These are phyloP conservation scores for Taxillus chinensis DNA, from an alignment of 164 flowering plant species.

Conservation along the genomic window DNA sequence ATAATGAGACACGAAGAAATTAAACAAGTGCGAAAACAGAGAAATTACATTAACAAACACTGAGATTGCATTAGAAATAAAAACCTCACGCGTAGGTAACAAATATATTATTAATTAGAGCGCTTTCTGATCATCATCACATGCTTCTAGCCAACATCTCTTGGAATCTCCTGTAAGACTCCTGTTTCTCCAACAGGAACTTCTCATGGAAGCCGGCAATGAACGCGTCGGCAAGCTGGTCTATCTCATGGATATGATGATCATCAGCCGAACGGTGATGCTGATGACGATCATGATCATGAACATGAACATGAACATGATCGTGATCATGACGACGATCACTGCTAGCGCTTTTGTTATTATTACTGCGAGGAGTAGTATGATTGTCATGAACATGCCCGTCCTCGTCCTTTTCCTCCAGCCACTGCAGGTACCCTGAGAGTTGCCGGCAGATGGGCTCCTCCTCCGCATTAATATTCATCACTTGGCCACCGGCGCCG, in stretches of 20 bases:
- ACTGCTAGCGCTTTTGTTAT: too few species aligned
- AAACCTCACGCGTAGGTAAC: too few species aligned
- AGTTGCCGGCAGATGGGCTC: conserved; percentile 27
- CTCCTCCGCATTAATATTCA: background rate
- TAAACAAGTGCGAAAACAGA: too few species aligned
- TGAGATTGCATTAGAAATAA: too few species aligned
- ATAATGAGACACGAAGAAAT: too few species aligned
- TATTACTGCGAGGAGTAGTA: too few species aligned
- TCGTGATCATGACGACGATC: too few species aligned
- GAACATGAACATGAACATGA: too few species aligned
- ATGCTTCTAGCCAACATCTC: conserved; percentile 91
- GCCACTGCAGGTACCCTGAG: conserved; percentile 65
- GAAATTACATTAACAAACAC: too few species aligned
- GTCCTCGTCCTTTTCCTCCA: conserved; percentile 36
- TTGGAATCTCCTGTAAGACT: conserved; percentile 80
- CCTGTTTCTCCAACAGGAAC: conserved; percentile 89
- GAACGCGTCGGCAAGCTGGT: conserved; percentile 72
- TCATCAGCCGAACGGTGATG: background rate
- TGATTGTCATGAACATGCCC: too few species aligned
- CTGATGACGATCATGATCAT: too few species aligned
- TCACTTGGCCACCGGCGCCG: background rate
- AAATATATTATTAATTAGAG: too few species aligned
- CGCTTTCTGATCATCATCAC: conserved; percentile 14
- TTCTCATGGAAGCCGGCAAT: conserved; percentile 84
- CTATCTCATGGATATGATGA: conserved; percentile 49